Evolutionary conservation across 306 rosid species (phyloP).

Genomic region (Dryas drummondii): DNA sequence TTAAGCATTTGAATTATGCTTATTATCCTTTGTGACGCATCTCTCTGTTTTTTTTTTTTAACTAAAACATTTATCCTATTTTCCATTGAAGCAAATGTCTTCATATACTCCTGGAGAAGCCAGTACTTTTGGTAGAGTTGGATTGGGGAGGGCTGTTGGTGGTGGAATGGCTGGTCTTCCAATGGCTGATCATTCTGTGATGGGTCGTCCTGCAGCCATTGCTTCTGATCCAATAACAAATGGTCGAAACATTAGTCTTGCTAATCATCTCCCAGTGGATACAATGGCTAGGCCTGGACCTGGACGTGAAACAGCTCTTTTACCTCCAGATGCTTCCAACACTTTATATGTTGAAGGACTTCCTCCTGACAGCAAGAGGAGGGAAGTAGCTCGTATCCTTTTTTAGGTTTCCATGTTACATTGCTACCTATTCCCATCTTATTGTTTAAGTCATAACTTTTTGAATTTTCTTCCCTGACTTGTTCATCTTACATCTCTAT

Average conservation of each 20-base stretch:
- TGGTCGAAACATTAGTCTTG: conserved; percentile 51
- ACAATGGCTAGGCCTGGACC: conserved; percentile 59
- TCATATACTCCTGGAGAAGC: conserved; percentile 68
- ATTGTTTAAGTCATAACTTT: background rate
- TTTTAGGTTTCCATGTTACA: conserved; percentile 5
- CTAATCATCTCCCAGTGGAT: conserved; percentile 62
- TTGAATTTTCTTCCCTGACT: background rate
- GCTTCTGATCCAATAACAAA: conserved; percentile 61
- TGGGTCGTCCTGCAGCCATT: conserved; percentile 51
- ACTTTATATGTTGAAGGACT: conserved; percentile 93
- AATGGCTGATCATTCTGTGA: conserved; percentile 52
- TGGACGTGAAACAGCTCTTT: conserved; percentile 66
- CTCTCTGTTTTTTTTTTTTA: conserved; percentile 7
- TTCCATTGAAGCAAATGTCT: conserved; percentile 60
- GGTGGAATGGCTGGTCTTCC: conserved; percentile 52
- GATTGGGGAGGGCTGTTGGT: conserved; percentile 52
- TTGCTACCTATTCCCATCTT: conserved; percentile 11
- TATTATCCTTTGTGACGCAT: conserved; percentile 17
- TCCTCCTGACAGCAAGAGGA: conserved; percentile 73
- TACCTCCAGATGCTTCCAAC: conserved; percentile 88
- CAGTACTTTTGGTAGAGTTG: conserved; percentile 52
- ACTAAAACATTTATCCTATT: conserved; percentile 34
- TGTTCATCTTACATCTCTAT: conserved; percentile 27
- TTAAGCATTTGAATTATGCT: conserved; percentile 21
- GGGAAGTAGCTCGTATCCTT: conserved; percentile 97